A percentile compares a stretch with the other conserved stretches of the same genome.
phyloP scores from a whole-genome alignment of 139 green algal genomes.

The Micractinium sp. region DNA sequence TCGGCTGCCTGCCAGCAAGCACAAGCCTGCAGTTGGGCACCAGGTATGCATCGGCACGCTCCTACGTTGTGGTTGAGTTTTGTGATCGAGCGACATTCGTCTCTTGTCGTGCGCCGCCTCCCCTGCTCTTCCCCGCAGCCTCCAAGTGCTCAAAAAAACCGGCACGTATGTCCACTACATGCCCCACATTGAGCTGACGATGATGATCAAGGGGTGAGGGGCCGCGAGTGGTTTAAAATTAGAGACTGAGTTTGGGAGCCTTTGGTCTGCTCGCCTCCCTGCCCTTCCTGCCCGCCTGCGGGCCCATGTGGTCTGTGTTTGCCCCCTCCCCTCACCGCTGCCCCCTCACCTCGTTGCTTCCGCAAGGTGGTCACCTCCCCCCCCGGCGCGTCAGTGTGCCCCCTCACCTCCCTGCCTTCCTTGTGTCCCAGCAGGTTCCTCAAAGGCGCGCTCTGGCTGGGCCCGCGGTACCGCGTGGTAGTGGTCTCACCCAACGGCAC shows the following conservation, averaged over 20 bases:
- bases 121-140: neutral
- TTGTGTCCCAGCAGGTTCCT: neutral
- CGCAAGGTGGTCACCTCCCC: neutral
- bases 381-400: too few relatives aligned
- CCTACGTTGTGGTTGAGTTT: too few relatives aligned
- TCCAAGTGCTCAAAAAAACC: neutral
- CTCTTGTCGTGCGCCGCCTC: neutral
- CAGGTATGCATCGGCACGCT: too few relatives aligned
- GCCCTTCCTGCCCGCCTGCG: too few relatives aligned
- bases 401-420: too few relatives aligned
- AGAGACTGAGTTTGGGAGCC: neutral
- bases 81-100: too few relatives aligned
- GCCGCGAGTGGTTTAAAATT: too few relatives aligned
- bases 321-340: too few relatives aligned
- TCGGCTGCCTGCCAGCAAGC: neutral
- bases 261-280: neutral
- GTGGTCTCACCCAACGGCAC: constrained; percentile 28
- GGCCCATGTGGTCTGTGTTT: too few relatives aligned
- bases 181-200: neutral
- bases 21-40: neutral
- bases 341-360: too few relatives aligned
- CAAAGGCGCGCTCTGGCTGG: constrained; percentile 1
- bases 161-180: constrained; percentile 13
- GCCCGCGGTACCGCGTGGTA: neutral
- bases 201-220: neutral